phyloP scores from a whole-genome alignment of 2,329 filamentous ascomycete genomes.

The Colletotrichum aenigma region DNA sequence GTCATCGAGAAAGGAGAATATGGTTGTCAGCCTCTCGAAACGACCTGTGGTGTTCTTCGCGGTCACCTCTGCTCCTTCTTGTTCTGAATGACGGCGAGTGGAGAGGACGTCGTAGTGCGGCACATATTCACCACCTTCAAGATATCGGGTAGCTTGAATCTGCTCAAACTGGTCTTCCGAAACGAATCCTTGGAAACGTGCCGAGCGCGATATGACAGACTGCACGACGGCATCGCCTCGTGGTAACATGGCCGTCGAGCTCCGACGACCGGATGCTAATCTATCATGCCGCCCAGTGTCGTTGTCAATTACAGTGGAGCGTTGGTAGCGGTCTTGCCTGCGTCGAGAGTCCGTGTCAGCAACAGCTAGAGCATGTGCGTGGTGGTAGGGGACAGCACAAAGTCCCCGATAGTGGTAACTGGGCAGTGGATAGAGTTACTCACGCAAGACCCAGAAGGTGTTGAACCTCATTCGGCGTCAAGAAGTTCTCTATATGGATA shows the following conservation, averaged over 20 bases:
- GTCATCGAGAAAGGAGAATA: background rate
- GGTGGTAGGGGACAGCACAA: no score
- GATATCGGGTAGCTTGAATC: background rate
- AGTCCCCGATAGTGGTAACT: no score
- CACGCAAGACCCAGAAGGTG: background rate
- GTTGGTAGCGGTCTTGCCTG: background rate
- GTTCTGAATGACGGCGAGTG: fast-evolving
- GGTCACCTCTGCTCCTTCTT: background rate
- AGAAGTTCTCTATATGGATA: background rate
- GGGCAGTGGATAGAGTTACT: background rate
- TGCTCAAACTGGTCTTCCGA: background rate
- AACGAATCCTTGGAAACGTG: background rate
- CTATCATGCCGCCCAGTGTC: background rate
- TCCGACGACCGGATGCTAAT: background rate
- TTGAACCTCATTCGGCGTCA: background rate
- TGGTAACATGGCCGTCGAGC: background rate
- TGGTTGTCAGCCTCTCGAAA: background rate
- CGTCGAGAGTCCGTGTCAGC: background rate
- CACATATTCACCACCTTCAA: background rate
- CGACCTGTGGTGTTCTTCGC: background rate
- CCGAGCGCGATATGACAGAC: background rate
- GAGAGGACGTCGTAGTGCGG: background rate
- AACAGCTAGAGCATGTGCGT: background rate
- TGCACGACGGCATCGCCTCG: background rate
- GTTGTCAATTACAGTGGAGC: background rate